A percentile compares a stretch with the other conserved stretches of the same genome.
Conservation (phyloP, 441 rosid genomes). For the Manihot esculenta region DNA sequence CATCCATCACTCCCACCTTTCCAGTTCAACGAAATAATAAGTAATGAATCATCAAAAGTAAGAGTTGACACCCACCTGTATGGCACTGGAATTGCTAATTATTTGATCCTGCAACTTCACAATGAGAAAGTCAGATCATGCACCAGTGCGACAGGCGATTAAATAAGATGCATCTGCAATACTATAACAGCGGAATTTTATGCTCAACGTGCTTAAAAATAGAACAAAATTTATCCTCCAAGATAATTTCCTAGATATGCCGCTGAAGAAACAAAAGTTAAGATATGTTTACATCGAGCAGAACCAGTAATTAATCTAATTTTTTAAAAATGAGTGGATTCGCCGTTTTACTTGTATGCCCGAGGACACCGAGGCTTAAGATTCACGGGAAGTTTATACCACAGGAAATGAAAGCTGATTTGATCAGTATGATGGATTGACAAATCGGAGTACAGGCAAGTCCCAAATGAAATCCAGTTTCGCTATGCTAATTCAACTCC, state of each 20-base stretch:
- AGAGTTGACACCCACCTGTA: background rate
- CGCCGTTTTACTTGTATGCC: background rate
- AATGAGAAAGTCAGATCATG: background rate
- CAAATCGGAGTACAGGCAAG: background rate
- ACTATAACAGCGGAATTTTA: background rate
- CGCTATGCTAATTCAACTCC: slow-evolving; percentile 15
- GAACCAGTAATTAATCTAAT: background rate
- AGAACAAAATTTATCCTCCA: background rate
- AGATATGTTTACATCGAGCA: background rate
- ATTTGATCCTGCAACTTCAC: background rate
- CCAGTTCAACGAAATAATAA: background rate
- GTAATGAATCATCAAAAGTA: no score
- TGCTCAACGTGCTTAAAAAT: background rate
- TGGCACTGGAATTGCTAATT: background rate
- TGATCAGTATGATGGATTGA: no score
- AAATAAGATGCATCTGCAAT: background rate
- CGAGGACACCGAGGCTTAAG: no score
- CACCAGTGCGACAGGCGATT: background rate
- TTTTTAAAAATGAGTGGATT: background rate
- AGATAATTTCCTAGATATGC: background rate
- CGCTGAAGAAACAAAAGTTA: background rate
- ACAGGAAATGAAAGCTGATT: no score
- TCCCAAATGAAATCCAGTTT: background rate
- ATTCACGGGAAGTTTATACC: no score
- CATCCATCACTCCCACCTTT: no score